Conservation (phyloP, 2,329 filamentous ascomycete genomes). For the Xylaria sp. region DNA sequence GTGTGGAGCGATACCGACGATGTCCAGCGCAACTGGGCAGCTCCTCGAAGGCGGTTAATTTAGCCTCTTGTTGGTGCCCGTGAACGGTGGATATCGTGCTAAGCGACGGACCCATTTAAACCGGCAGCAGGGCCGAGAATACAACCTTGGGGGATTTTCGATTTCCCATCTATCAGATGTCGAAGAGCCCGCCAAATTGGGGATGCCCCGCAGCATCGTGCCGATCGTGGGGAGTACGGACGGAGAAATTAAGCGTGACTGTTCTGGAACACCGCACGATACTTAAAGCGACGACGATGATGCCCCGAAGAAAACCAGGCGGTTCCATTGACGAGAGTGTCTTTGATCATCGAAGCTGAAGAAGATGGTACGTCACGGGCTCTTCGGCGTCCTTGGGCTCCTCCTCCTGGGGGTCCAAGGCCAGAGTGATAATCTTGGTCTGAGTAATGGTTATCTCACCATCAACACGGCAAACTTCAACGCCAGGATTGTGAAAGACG, state of each 20-base stretch:
- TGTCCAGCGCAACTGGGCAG: neutral
- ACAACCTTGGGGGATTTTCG: constrained; percentile 10
- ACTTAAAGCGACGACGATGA: constrained; percentile 11
- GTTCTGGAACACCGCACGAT: neutral
- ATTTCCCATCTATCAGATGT: constrained; percentile 31
- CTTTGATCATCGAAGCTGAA: neutral
- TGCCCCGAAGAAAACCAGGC: neutral
- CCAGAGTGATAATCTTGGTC: constrained; percentile 46
- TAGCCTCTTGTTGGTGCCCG: neutral
- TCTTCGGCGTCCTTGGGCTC: constrained; percentile 23
- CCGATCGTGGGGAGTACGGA: constrained; percentile 8
- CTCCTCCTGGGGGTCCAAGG: constrained; percentile 24
- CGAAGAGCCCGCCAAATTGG: neutral
- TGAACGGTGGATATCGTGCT: constrained; percentile 7
- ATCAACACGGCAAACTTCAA: constrained; percentile 50
- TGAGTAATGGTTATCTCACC: constrained; percentile 48
- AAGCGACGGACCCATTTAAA: constrained; percentile 5
- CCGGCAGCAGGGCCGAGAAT: constrained; percentile 17
- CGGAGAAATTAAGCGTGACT: neutral
- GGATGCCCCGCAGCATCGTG: constrained; percentile 20
- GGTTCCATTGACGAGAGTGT: neutral
- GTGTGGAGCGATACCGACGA: neutral
- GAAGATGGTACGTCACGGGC: constrained; percentile 15
- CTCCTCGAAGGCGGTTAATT: constrained; percentile 6
- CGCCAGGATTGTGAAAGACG: constrained; percentile 48